Base-by-base conservation (phyloP, 129 eudicot species). In the Rutidosis leptorrhynchoides region DNA sequence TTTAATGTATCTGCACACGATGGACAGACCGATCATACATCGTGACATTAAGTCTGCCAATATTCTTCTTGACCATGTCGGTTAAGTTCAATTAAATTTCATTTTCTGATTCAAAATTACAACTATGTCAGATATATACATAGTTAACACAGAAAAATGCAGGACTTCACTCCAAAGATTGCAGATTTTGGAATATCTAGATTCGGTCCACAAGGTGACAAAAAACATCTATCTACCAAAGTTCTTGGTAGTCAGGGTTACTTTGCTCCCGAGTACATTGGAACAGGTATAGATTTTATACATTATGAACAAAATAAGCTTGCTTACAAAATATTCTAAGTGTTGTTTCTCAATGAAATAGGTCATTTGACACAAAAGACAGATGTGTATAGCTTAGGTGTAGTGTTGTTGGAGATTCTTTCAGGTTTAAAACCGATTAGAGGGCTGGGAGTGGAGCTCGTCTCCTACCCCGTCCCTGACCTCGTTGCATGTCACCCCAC, bases 181-280 rank as follows among this genome's bases (percentile, higher is more conserved):
- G 66, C 82, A 40, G 85, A 77, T 43, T 81, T 81, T n/a, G 82
- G 79, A n/a, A 66, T 81, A 6, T 76, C 85, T 4, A 81, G 80
- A 67, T 72, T 68, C 42, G 82, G 85, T 5, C 85, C 85, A 3
- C 62, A 77, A n/a, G 82, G 81, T 62, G 82, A 73, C 69, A 77
- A 52, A 49, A 56, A 74, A 67, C 82, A 77, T 57, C 45, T 74
- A 48, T 77, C 82, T 46, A 68, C 82, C 48, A 69, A 75, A 51
- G 70, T 81, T 45, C 73, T 81, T 1, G 85, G 82, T 11, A 77
- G 77, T 27, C 35, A 62, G 68, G 85, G 85, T 22, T 81, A 81
- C 69, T 81, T 81, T 77, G 85, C 85, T 21, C 85, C 85, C 2
- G 79, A 81, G 79, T 81, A 81, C 63, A 65, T 81, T 23, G 76